Base-by-base conservation (phyloP, 2,329 filamentous ascomycete genomes). In the Aspergillus pseudoglaucus region DNA sequence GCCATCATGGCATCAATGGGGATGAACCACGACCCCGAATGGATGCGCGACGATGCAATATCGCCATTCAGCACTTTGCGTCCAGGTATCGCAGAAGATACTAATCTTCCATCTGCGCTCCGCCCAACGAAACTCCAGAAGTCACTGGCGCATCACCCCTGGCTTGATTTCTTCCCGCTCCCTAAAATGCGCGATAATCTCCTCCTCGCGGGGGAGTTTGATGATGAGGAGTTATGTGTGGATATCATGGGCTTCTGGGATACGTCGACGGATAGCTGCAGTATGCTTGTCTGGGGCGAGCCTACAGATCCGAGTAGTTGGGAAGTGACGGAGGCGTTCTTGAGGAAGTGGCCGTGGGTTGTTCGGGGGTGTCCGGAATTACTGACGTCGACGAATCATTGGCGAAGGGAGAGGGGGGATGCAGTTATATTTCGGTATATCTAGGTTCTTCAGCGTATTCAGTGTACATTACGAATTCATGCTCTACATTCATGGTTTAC, bases 281-380 rank as follows among this genome's bases (percentile, higher is more conserved):
- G 62, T 1, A 38, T 79, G 1, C 61, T 78, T 10, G 71, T 78
- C 1, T 79, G 76, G 77, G 73, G 74, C 0, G 70, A 75, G 5
- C 64, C 75, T 0, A 73, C 68, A 62, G 66, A 77, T 32, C 47
- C 63, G 2, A 50, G 51, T 0, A 71, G 66, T 8, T 80, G 76
- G 77, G 77, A 80, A 52, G 62, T 73, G 1, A 76, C 67, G 0
- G 64, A 67, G 7, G 47, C 50, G 0, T 78, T 80, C 52, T 52
- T 73, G 2, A 60, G 59, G 37, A 78, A 76, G 52, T 80, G 74
- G 73, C 51, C 53, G 6, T 63, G 59, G 60, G 42, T 62, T 18
- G 53, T 64, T 0, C 42, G 52, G n/a, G 61, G 60, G 1, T 62
- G 56, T 48, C 53, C 56, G 1, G 59, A 59, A 35, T 37, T 63